These are phyloP conservation scores for Flaveria brownii DNA, from an alignment of 129 eudicot species.

Conservation along the genomic window DNA sequence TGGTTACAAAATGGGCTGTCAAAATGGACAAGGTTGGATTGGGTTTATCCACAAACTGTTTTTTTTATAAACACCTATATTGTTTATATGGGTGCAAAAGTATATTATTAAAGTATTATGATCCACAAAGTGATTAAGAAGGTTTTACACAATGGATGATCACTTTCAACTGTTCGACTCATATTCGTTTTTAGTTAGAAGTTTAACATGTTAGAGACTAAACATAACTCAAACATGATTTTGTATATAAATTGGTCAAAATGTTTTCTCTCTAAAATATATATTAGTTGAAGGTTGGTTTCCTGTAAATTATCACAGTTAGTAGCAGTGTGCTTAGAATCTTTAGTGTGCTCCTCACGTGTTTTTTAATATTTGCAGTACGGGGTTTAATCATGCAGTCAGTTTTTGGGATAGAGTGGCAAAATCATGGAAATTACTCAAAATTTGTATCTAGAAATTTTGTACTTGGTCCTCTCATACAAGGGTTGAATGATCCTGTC, in stretches of 20 bases:
- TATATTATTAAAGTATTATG: background rate
- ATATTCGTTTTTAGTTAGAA: background rate
- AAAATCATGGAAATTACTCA: slow-evolving; percentile 56
- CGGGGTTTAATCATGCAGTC: slow-evolving; percentile 95
- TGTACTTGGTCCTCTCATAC: slow-evolving; percentile 74
- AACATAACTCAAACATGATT: background rate
- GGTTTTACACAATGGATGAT: background rate
- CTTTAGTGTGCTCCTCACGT: slow-evolving; percentile 11
- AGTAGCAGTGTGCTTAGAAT: background rate
- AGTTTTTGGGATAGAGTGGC: slow-evolving; percentile 80
- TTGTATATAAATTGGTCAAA: background rate
- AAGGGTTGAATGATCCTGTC: slow-evolving; percentile 90
- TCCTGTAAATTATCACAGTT: background rate
- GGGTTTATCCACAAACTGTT: background rate
- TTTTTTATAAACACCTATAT: background rate
- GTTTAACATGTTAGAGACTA: background rate
- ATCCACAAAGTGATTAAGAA: background rate
- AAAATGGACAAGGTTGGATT: background rate
- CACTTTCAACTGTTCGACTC: background rate
- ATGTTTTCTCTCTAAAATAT: background rate
- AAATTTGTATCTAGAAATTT: slow-evolving; percentile 64
- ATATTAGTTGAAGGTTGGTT: background rate
- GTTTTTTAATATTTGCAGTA: slow-evolving; percentile 47
- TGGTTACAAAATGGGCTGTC: background rate
- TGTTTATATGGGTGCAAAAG: background rate